Evolutionary conservation across 2,329 filamentous ascomycete species (phyloP), one percentile per base, ranked within the genome.

Genomic region (Fusarium circinatum): DNA sequence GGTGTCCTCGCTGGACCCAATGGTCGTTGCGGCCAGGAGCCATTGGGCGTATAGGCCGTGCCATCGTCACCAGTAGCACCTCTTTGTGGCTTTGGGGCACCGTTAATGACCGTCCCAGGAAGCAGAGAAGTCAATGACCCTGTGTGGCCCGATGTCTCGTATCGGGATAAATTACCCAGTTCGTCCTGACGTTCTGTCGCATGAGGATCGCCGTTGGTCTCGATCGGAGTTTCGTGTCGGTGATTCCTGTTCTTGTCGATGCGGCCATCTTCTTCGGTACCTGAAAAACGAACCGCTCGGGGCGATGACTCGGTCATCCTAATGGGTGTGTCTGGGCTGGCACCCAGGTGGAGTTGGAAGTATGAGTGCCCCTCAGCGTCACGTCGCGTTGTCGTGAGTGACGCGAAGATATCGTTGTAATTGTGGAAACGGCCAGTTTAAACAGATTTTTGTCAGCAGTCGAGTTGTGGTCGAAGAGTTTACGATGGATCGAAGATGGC

Each of bases 1-100:
- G 93, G 93, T 9, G 93, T 95, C 78, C 93, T 87, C 61, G 89
- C 88, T 24, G 93, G 93, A 30, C 86, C 91, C 11, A 89, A 87
- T 22, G 93, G 93, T 74, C 93, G 89, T 77, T 93, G 90, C 32
- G 88, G 86, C 77, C 91, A 85, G 61, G 80, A 65, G 26, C 80
- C 79, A 45, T 80, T 82, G 60, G 81, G 54, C 14, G 68, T 52
- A 54, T 80, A 81, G 14, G 71, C 54, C 36, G 76, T 52, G n/a
- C 68, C 74, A 32, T 82, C 80, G 18, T 78, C 75, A 17, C 79
- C 80, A 44, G 75, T 63, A 57, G 70, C 60, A 62, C 76, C 73
- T 63, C 88, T 81, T 82, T 86, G 79, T 77, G 83, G 76, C 81
- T 83, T 82, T 76, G 76, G 61, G 34, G 79, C 75, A 63, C 85